Percentiles rank a stretch among this genome's conserved stretches.
These are phyloP conservation scores for Botryotinia calthae DNA, from an alignment of 2,329 filamentous ascomycete genomes.

Conservation along the genomic window DNA sequence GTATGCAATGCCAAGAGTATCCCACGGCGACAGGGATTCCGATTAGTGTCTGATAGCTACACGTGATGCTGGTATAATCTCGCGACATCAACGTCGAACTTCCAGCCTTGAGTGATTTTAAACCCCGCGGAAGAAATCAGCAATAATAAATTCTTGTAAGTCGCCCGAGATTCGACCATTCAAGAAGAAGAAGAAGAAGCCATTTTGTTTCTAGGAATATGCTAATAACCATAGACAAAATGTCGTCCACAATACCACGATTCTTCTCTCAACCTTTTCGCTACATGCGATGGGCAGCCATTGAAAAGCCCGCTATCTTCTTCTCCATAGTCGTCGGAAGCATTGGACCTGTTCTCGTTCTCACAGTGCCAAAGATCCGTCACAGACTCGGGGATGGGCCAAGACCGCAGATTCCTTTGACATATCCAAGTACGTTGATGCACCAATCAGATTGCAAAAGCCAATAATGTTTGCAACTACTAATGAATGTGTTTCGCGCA, in stretches of 20 bases:
- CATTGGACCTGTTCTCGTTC: conserved; percentile 67
- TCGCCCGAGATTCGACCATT: not conserved
- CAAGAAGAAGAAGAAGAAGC: not conserved
- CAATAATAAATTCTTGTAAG: conserved; percentile 3
- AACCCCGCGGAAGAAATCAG: conserved; percentile 4
- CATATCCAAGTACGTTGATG: conserved; percentile 78
- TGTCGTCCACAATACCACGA: conserved; percentile 62
- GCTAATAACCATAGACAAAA: conserved; percentile 43
- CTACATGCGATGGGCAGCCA: conserved; percentile 84
- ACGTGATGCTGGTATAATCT: conserved; percentile 26
- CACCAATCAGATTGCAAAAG: not conserved
- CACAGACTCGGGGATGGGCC: conserved; percentile 70
- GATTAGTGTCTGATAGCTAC: conserved; percentile 21
- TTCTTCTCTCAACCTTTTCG: conserved; percentile 84
- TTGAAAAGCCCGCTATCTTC: conserved; percentile 88
- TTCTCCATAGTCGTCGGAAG: conserved; percentile 76
- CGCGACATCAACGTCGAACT: conserved; percentile 25
- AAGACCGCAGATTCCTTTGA: conserved; percentile 72
- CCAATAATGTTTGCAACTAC: conserved; percentile 15
- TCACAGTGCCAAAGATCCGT: conserved; percentile 72
- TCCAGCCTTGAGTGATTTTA: conserved; percentile 7
- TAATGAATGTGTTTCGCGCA: conserved; percentile 37
- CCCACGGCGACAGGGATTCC: conserved; percentile 20
- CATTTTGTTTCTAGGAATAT: not conserved
- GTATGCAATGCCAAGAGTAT: conserved; percentile 39